phyloP scores from a whole-genome alignment of 192 early-diverging fungal genomes.

The Dissophora ornata region DNA sequence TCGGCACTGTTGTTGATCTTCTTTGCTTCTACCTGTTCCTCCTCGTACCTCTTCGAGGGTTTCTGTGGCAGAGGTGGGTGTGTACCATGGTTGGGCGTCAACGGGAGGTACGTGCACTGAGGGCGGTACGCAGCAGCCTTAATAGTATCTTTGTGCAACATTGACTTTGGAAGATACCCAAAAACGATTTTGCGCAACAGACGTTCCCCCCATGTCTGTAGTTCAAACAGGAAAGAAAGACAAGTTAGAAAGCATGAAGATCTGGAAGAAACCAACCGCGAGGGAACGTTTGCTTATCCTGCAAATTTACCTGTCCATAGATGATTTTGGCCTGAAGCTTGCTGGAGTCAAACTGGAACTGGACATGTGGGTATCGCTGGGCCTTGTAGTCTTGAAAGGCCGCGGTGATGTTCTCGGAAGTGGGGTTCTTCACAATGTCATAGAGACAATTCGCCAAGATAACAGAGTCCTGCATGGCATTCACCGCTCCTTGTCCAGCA shows the following conservation, averaged over 20 bases:
- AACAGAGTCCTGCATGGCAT: constrained; percentile 25
- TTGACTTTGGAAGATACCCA: constrained; percentile 25
- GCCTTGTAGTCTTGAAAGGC: constrained; percentile 18
- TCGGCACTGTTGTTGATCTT: background rate
- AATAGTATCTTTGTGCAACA: constrained; percentile 29
- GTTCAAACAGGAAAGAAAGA: background rate
- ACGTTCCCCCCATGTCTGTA: constrained; percentile 17
- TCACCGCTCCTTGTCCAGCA: constrained; percentile 24
- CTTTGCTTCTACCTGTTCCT: constrained; percentile 5
- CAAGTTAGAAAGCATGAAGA: no score
- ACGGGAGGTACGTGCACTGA: constrained; percentile 12
- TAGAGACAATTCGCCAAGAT: constrained; percentile 20
- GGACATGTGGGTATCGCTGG: constrained; percentile 15
- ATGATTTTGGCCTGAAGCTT: constrained; percentile 12
- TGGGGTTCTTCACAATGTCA: constrained; percentile 5
- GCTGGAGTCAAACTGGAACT: constrained; percentile 16
- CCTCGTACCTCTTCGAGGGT: constrained; percentile 17
- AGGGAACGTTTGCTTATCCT: no score
- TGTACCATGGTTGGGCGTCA: constrained; percentile 4
- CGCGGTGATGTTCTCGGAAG: background rate
- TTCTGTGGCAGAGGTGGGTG: constrained; percentile 5
- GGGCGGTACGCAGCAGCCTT: constrained; percentile 29
- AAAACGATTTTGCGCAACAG: constrained; percentile 24
- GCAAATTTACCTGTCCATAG: constrained; percentile 14
- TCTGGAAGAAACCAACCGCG: no score